Percentiles rank a stretch among this genome's conserved stretches.
phyloP scores from a whole-genome alignment of 139 green algal species.

The Closterium sp. region DNA sequence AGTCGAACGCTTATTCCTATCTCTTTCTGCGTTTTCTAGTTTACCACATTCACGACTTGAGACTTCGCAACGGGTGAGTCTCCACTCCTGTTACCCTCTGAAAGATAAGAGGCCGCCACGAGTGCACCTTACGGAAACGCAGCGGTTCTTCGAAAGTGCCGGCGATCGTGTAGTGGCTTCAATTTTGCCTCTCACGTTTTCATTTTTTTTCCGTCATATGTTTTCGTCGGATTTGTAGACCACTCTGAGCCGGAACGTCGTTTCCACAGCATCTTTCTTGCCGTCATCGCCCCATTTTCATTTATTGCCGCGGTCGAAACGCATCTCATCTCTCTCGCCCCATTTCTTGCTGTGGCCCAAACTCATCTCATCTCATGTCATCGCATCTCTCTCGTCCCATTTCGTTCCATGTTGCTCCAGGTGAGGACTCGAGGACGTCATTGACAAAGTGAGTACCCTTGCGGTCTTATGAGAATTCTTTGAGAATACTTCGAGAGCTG shows the following conservation, averaged over 20 bases:
- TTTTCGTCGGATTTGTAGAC: neutral
- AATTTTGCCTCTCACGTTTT: neutral
- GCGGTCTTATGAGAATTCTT: too few relatives aligned
- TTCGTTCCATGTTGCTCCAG: neutral
- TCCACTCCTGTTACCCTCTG: neutral
- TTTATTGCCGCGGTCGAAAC: too few relatives aligned
- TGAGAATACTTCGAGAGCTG: too few relatives aligned
- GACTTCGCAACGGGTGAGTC: neutral
- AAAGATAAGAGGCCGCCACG: neutral
- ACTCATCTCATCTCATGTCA: too few relatives aligned
- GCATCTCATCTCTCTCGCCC: too few relatives aligned
- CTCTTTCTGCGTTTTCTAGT: neutral
- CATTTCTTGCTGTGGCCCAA: neutral
- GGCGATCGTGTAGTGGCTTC: neutral
- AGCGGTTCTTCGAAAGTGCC: neutral
- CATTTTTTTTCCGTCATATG: neutral
- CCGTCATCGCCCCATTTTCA: too few relatives aligned
- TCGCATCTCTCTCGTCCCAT: too few relatives aligned
- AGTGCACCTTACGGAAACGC: neutral
- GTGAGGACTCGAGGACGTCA: slow-evolving; percentile 13
- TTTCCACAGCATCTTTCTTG: neutral
- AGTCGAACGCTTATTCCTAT: neutral
- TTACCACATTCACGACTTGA: neutral
- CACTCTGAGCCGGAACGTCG: neutral
- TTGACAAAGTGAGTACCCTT: neutral